Conservation (phyloP, 2,329 filamentous ascomycete species). For the Mycosphaerella arachidis region DNA sequence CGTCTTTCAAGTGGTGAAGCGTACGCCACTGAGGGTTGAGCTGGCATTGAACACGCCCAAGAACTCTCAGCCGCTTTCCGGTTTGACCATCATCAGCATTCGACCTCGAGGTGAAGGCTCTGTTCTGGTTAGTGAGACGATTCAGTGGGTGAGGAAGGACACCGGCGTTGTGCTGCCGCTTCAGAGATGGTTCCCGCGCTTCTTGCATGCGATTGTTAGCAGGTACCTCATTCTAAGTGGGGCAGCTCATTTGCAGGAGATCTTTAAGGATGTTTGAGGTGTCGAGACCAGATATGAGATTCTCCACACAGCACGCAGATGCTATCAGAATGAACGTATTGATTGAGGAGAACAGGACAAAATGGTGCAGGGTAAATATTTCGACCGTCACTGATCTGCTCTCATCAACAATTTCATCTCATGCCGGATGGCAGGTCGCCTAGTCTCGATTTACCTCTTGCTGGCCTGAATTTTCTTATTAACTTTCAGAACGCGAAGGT, state of each 20-base stretch:
- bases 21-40: slow-evolving; percentile 14
- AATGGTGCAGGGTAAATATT: neutral
- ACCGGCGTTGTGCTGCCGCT: slow-evolving; percentile 16
- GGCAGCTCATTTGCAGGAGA: slow-evolving; percentile 11
- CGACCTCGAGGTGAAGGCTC: slow-evolving; percentile 18
- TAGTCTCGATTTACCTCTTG: neutral
- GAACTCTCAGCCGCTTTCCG: slow-evolving; percentile 5
- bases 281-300: neutral
- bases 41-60: slow-evolving; percentile 8
- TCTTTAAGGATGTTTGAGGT: neutral
- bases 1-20: slow-evolving; percentile 19
- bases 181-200: slow-evolving; percentile 13
- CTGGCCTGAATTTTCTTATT: neutral
- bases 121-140: slow-evolving; percentile 19
- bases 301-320: neutral
- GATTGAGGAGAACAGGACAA: neutral
- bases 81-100: slow-evolving; percentile 16
- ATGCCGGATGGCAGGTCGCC: neutral
- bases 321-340: neutral
- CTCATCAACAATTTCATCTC: neutral
- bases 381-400: neutral
- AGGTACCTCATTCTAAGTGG: slow-evolving; percentile 14
- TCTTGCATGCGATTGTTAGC: slow-evolving; percentile 17
- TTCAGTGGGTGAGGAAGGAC: slow-evolving; percentile 19
- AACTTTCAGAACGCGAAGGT: neutral